These are phyloP conservation scores for Trichomonascaceae sp. DNA, from an alignment of 1,139 yeast genomes.

Conservation along the genomic window DNA sequence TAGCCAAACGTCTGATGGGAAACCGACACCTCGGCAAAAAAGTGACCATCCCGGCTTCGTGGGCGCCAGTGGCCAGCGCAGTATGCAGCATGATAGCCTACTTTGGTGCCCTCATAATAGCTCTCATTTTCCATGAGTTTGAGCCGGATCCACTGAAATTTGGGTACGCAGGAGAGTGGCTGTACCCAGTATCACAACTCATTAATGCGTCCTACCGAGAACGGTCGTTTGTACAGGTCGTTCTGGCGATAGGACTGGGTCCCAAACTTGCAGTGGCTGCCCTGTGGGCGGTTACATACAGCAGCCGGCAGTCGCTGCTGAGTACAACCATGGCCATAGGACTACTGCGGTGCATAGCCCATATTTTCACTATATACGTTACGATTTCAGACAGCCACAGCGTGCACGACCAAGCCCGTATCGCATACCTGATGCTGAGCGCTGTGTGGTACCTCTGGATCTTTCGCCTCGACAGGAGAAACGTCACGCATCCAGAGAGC, in stretches of 20 bases:
- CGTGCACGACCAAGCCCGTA: slow-evolving; percentile 4
- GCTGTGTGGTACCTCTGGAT: slow-evolving; percentile 2
- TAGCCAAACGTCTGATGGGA: background rate
- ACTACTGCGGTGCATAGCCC: slow-evolving; percentile 3
- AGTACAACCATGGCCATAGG: slow-evolving; percentile 2
- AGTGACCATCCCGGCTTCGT: background rate
- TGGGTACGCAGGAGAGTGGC: slow-evolving; percentile 1
- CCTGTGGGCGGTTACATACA: slow-evolving; percentile 48
- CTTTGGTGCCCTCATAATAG: background rate
- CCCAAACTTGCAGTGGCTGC: slow-evolving; percentile 52
- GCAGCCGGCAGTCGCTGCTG: slow-evolving; percentile 1
- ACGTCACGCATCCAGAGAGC: slow-evolving; percentile 15
- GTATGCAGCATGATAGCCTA: background rate
- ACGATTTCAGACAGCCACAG: slow-evolving; percentile 4
- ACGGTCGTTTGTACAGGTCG: slow-evolving; percentile 61
- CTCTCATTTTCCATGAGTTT: background rate
- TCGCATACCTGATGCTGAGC: slow-evolving; percentile 3
- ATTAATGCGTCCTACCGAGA: slow-evolving; percentile 41
- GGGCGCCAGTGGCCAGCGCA: background rate
- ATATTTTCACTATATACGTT: slow-evolving; percentile 1
- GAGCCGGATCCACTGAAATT: background rate
- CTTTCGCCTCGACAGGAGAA: slow-evolving; percentile 10
- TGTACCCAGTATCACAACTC: slow-evolving; percentile 2
- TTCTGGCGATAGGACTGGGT: slow-evolving; percentile 63
- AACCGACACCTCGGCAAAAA: background rate